Evolutionary conservation across 257 asterid genomes (phyloP), one percentile per base, ranked within the genome.

Genomic region (Petunia secreta): DNA sequence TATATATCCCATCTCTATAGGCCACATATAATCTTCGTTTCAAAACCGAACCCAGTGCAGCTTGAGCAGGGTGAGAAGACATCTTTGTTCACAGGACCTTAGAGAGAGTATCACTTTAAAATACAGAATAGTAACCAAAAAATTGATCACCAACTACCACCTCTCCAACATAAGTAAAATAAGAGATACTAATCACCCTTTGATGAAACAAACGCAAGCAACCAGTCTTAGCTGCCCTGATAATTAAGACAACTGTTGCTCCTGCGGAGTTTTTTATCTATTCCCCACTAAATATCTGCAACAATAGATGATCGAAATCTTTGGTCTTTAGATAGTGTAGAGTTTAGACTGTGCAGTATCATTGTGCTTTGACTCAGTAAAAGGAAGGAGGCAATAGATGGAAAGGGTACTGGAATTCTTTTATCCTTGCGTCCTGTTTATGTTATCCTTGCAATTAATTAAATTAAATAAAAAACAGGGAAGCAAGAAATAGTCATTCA

Each of bases 21-120:
- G 76, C 76, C 76, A 69, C 7, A 16, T 46, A 69, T 46, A 25
- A 69, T 25, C 60, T 71, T 71, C 48, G 34, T 48, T 46, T 71
- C 0, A 71, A 10, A 48, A 48, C 77, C 60, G 48, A 71, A 48
- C 43, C 39, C 4, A 40, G 43, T 43, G 2, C 43, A 71, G 25
- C 25, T 71, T 69, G 25, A 25, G 25, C 25, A 25, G 25, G 25
- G 25, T 48, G 43, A 71, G 77, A 71, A 68, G 76, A 71, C 5
- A 48, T 69, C 25, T 69, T 25, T 48, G 43, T 8, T 69, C 59
- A 69, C 16, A 34, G 59, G 77, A 46, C 48, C 59, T 69, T 69
- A 59, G 11, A 46, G 77, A 34, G 77, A 69, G 59, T 1, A 69
- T 48, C 59, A 46, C 43, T 50, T 69, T 4, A 69, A 25, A 10